phyloP scores from a whole-genome alignment of 2,329 filamentous ascomycete genomes.

The Aspergillus texensis region DNA sequence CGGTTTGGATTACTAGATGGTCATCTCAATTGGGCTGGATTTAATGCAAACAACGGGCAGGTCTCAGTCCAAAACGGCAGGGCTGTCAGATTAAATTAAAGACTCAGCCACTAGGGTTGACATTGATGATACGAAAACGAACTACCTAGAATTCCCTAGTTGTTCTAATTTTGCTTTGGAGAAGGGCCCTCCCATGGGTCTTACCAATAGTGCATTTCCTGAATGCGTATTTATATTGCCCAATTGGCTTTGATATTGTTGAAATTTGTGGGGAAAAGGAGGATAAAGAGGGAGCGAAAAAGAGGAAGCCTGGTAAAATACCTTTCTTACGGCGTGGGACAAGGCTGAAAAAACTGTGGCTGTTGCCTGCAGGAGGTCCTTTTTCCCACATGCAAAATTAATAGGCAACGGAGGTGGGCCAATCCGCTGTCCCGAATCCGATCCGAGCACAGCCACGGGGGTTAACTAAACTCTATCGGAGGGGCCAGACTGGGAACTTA shows the following conservation, averaged over 20 bases:
- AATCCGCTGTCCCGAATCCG: neutral
- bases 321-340: neutral
- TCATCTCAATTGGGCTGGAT: neutral
- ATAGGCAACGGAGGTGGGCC: neutral
- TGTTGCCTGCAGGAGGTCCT: neutral
- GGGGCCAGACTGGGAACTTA: conserved; percentile 5
- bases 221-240: neutral
- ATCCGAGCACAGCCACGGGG: conserved; percentile 1
- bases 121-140: neutral
- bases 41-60: neutral
- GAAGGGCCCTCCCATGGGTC: neutral
- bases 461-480: conserved; percentile 1
- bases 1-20: neutral
- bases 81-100: conserved; percentile 1
- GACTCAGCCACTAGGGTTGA: conserved; percentile 1
- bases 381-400: neutral
- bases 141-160: neutral
- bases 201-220: neutral
- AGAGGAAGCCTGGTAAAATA: neutral
- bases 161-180: neutral
- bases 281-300: neutral
- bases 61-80: conserved; percentile 2
- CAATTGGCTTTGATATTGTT: neutral
- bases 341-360: conserved; percentile 4
- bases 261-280: neutral